Percentiles rank a stretch among this genome's conserved stretches.
These are phyloP conservation scores for Clonostachys byssicola DNA, from an alignment of 2,329 filamentous ascomycete species.

Conservation along the genomic window DNA sequence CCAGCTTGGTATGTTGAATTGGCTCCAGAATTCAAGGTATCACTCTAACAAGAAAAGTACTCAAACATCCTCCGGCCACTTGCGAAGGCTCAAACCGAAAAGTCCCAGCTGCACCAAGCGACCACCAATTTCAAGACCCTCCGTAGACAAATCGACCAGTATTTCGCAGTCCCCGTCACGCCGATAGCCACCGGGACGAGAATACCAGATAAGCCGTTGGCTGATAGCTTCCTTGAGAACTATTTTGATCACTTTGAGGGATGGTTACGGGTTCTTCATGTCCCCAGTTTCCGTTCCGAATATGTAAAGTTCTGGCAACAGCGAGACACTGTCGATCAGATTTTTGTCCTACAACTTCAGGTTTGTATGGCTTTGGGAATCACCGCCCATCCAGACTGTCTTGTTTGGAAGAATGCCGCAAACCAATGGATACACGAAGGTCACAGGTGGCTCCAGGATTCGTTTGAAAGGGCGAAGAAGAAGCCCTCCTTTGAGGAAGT, in stretches of 20 bases:
- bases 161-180: neutral
- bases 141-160: neutral
- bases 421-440: constrained; percentile 14
- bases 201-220: constrained; percentile 2
- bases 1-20: constrained; percentile 1
- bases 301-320: constrained; percentile 15
- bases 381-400: constrained; percentile 9
- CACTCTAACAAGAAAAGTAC: neutral
- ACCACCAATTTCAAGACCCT: neutral
- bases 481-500: constrained; percentile 19
- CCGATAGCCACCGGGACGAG: neutral
- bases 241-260: constrained; percentile 37
- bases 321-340: constrained; percentile 9
- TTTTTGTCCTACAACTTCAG: constrained; percentile 9
- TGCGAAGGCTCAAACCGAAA: neutral
- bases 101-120: neutral
- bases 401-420: constrained; percentile 6
- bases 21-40: neutral
- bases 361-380: constrained; percentile 12
- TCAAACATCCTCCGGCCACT: neutral
- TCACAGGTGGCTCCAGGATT: constrained; percentile 9
- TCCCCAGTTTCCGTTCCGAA: constrained; percentile 30
- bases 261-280: constrained; percentile 32
- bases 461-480: constrained; percentile 10
- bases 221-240: constrained; percentile 23